phyloP scores from a whole-genome alignment of 1,284 basidiomycete genomes.

The Pseudozyma pruni region DNA sequence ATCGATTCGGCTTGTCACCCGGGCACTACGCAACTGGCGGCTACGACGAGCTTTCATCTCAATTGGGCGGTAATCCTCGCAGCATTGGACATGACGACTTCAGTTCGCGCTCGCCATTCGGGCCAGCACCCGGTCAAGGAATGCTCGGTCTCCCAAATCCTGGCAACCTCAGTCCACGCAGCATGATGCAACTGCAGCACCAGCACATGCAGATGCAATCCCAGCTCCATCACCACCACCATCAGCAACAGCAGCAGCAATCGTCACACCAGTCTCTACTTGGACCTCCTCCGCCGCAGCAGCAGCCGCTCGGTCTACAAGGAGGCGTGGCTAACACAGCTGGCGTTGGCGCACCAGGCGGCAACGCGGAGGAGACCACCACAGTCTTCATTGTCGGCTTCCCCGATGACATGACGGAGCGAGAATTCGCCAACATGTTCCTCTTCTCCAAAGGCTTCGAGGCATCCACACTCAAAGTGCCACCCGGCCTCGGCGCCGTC shows the following conservation, averaged over 20 bases:
- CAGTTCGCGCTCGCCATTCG: conserved; percentile 20
- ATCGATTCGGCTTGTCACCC: conserved; percentile 42
- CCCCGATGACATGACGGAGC: conserved; percentile 98
- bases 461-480: conserved; percentile 96
- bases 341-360: conserved; percentile 16
- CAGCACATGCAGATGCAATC: conserved; percentile 58
- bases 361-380: conserved; percentile 81
- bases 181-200: conserved; percentile 58
- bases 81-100: conserved; percentile 38
- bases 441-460: conserved; percentile 95
- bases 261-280: conserved; percentile 13
- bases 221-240: conserved; percentile 36
- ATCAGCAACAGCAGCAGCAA: conserved; percentile 25
- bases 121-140: conserved; percentile 8
- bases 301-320: conserved; percentile 33
- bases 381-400: conserved; percentile 99
- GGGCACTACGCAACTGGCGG: conserved; percentile 23
- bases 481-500: conserved; percentile 78
- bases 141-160: conserved; percentile 37
- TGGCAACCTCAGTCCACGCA: conserved; percentile 58
- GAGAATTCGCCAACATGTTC: conserved; percentile 99
- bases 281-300: conserved; percentile 23
- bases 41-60: conserved; percentile 27
- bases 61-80: conserved; percentile 33
- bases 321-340: conserved; percentile 20